These are phyloP conservation scores for Aureobasidium uvarum DNA, from an alignment of 2,329 filamentous ascomycete species.

Conservation along the genomic window DNA sequence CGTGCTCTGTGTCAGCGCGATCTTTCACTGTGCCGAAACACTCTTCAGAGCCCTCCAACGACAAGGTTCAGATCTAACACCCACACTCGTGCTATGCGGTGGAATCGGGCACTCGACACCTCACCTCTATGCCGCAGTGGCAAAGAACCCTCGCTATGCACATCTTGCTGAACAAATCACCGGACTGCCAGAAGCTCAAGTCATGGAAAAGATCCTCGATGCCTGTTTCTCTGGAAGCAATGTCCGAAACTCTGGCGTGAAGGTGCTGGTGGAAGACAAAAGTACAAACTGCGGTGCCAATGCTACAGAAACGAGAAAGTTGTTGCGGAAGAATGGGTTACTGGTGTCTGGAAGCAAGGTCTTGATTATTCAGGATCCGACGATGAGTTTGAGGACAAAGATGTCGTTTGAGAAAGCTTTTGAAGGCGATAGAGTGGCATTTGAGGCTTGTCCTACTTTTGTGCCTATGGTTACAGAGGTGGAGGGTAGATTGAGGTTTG, in stretches of 20 bases:
- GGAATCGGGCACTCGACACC: constrained; percentile 49
- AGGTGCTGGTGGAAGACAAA: constrained; percentile 45
- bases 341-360: constrained; percentile 31
- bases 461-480: constrained; percentile 32
- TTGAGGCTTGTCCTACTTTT: constrained; percentile 40
- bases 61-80: constrained; percentile 35
- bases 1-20: constrained; percentile 44
- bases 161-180: constrained; percentile 35
- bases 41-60: constrained; percentile 40
- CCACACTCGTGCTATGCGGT: constrained; percentile 46
- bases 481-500: constrained; percentile 25
- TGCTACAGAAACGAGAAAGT: constrained; percentile 40
- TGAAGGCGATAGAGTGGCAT: constrained; percentile 29
- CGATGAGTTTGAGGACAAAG: constrained; percentile 46
- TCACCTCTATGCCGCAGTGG: constrained; percentile 45
- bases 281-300: constrained; percentile 51
- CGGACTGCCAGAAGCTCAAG: constrained; percentile 44
- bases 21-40: constrained; percentile 40
- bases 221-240: constrained; percentile 35
- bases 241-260: constrained; percentile 34
- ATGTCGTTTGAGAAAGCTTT: constrained; percentile 46
- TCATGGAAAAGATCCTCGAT: constrained; percentile 42
- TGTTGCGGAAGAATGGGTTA: constrained; percentile 39
- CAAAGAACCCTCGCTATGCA: constrained; percentile 35
- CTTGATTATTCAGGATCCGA: constrained; percentile 48